Evolutionary conservation across 257 asterid species (phyloP), one percentile per base, ranked within the genome.

Genomic region (Nicotiana noctiflora): DNA sequence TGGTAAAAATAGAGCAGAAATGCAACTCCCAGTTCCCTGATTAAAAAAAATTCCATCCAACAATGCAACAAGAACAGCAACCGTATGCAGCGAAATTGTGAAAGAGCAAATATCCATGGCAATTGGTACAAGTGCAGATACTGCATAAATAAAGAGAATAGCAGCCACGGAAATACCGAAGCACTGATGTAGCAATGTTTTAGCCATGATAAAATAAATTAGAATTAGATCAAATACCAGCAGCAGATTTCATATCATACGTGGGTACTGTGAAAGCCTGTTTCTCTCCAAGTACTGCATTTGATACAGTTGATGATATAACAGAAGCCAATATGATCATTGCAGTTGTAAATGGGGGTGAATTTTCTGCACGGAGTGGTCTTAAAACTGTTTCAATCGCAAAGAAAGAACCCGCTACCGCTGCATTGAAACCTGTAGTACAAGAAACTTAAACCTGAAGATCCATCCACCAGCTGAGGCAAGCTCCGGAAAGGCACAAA

Each of bases 241-340:
- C 98, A 88, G 99, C 99, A 90, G 99, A 94, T 91, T 91, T 96
- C 96, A 96, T 90, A 89, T 96, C 99, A 90, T 96, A 96, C 84
- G 93, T 90, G 91, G 99, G 99, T 91, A 96, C 99, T 21, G 98
- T 92, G 89, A 96, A 94, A 55, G 99, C 98, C 91, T 96, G 98
- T 83, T 90, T 91, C 89, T 91, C 99, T 82, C 97, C 98, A 66
- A 96, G 98, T 80, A 96, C 97, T 44, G 99, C 99, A 89, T 91
- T 96, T 81, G 99, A 96, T 75, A 94, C 99, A 64, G 99, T 96
- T 44, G 99, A 91, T 37, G 99, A 94, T 87, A 96, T 89, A 66
- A 96, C 99, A 81, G 99, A 96, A 44, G 98, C 98, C 93, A 96
- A 90, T 82, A 96, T 96, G 85, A 96, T 96, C 97, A 94, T 94